phyloP scores from a whole-genome alignment of 148 eudicot species.

The Camellia japonica region DNA sequence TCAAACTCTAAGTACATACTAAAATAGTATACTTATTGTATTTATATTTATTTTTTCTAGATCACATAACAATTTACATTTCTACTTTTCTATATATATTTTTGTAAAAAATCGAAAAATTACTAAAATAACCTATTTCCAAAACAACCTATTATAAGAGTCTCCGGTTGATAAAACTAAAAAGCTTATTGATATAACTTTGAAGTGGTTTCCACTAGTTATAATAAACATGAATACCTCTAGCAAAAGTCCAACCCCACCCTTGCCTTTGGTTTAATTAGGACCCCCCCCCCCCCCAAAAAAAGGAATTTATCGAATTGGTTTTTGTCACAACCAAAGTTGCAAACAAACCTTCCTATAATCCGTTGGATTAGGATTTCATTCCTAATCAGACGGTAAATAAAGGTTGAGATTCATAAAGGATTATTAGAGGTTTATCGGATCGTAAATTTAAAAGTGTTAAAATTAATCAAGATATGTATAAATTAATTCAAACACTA shows the following conservation, averaged over 20 bases:
- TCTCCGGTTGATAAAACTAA: slow-evolving; percentile 9
- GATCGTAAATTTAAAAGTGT: too few relatives aligned
- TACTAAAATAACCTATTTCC: background rate
- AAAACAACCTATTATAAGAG: background rate
- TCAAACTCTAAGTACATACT: too few relatives aligned
- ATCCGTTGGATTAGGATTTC: background rate
- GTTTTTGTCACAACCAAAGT: background rate
- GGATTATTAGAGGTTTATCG: too few relatives aligned
- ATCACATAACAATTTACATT: too few relatives aligned
- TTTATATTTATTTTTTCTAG: too few relatives aligned
- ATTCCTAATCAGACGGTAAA: background rate
- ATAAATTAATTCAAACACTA: too few relatives aligned
- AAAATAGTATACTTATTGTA: too few relatives aligned
- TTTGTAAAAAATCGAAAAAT: too few relatives aligned
- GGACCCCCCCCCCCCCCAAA: background rate
- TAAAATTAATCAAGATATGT: too few relatives aligned
- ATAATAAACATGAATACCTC: slow-evolving; percentile 15
- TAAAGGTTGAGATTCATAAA: background rate
- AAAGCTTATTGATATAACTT: background rate
- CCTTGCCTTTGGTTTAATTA: background rate
- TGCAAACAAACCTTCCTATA: background rate
- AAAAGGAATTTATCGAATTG: background rate
- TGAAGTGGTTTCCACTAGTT: slow-evolving; percentile 15
- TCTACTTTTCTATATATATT: too few relatives aligned
- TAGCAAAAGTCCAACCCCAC: slow-evolving; percentile 14